These are phyloP conservation scores for Ramicandelaber brevisporus DNA, from an alignment of 192 early-diverging fungal species.

Conservation along the genomic window DNA sequence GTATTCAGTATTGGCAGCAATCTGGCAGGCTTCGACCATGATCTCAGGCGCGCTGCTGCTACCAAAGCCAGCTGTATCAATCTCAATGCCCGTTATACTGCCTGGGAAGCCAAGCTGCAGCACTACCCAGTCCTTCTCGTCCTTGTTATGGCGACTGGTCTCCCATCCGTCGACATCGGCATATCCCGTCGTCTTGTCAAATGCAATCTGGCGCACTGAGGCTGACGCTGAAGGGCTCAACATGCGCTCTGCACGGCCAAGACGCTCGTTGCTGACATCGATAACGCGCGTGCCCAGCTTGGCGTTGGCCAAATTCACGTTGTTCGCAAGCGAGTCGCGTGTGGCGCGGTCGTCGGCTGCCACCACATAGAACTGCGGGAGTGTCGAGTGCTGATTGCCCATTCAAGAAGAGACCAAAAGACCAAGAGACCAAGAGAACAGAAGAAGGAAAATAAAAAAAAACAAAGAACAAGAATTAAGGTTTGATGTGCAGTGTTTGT, in stretches of 20 bases:
- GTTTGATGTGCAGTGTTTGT: background rate
- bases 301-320: slow-evolving; percentile 34
- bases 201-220: too few species aligned
- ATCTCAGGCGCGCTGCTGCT: slow-evolving; percentile 64
- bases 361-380: slow-evolving; percentile 18
- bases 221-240: slow-evolving; percentile 19
- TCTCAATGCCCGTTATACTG: slow-evolving; percentile 49
- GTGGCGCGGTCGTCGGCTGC: slow-evolving; percentile 15
- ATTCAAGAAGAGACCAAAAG: slow-evolving; percentile 4
- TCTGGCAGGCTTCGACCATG: slow-evolving; percentile 46
- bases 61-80: slow-evolving; percentile 70
- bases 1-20: slow-evolving; percentile 6
- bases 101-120: slow-evolving; percentile 66
- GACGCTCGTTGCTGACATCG: slow-evolving; percentile 66
- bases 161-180: slow-evolving; percentile 56
- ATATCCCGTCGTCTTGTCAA: background rate
- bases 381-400: slow-evolving; percentile 17
- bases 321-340: slow-evolving; percentile 11
- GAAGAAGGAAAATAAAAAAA: background rate
- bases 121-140: slow-evolving; percentile 61
- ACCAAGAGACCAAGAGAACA: background rate
- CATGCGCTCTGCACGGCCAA: slow-evolving; percentile 51
- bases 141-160: slow-evolving; percentile 63
- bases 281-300: slow-evolving; percentile 40
- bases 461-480: too few species aligned